A percentile compares a stretch with the other conserved stretches of the same genome.
These are phyloP conservation scores for Ustilago crameri DNA, from an alignment of 1,284 basidiomycete genomes.

Conservation along the genomic window DNA sequence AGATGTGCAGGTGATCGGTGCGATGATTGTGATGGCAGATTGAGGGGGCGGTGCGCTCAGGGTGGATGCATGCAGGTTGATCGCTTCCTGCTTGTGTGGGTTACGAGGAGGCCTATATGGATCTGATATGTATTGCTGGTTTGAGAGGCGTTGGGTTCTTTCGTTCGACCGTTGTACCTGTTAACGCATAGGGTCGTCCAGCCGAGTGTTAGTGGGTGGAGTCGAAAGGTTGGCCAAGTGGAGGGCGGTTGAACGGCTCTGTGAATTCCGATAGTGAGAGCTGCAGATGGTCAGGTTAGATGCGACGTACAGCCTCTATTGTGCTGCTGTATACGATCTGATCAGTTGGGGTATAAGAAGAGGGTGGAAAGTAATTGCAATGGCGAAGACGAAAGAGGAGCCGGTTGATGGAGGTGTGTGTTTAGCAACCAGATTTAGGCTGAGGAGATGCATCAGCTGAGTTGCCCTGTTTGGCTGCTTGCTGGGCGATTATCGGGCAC, in stretches of 20 bases:
- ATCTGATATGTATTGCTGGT: no score
- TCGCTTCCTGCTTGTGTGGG: no score
- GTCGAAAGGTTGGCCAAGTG: conserved; percentile 8
- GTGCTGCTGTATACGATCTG: not conserved
- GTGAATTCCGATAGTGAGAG: not conserved
- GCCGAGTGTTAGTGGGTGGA: not conserved
- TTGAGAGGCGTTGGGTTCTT: no score
- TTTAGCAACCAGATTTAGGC: conserved; percentile 16
- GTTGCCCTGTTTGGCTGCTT: conserved; percentile 19
- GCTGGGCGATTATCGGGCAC: conserved; percentile 25
- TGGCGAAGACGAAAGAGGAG: not conserved
- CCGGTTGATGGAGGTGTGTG: conserved; percentile 1
- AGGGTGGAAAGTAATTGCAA: not conserved
- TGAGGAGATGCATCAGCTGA: not conserved
- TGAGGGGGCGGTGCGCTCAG: no score
- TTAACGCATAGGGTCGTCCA: no score
- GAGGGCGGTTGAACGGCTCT: conserved; percentile 19
- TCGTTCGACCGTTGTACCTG: no score
- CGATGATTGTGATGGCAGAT: not conserved
- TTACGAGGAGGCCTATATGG: no score
- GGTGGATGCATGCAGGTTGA: no score
- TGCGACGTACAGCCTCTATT: no score
- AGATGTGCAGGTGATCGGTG: not conserved
- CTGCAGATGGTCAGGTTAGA: not conserved
- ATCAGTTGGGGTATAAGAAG: not conserved